These are phyloP conservation scores for Phytophthora nicotianae DNA, from an alignment of 352 stramenopile species.

Conservation along the genomic window DNA sequence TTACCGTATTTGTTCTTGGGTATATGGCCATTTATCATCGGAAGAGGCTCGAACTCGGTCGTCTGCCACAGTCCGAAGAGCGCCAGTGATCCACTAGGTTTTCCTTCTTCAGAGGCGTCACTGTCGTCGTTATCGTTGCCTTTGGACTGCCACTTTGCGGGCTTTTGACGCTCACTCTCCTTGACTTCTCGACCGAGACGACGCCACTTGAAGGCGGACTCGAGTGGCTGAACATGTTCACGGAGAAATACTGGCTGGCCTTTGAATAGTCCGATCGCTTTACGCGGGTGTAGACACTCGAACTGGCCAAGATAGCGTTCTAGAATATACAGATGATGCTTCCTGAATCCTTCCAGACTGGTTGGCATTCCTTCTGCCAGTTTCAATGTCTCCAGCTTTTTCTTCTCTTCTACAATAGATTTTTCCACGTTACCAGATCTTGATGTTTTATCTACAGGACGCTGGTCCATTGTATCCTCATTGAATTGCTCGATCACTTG, in stretches of 20 bases:
- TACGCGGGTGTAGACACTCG: constrained; percentile 76
- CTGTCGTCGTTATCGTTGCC: constrained; percentile 24
- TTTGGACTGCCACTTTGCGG: constrained; percentile 55
- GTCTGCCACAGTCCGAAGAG: constrained; percentile 88
- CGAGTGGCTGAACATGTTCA: constrained; percentile 56
- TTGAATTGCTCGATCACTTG: constrained; percentile 52
- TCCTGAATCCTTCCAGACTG: constrained; percentile 77
- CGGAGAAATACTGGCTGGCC: constrained; percentile 74
- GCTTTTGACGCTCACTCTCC: constrained; percentile 52
- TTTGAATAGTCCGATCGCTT: constrained; percentile 78
- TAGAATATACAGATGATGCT: constrained; percentile 82
- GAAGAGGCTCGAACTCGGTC: constrained; percentile 46
- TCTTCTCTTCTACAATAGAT: constrained; percentile 41
- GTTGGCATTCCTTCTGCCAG: constrained; percentile 75
- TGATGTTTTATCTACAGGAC: neutral
- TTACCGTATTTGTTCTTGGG: constrained; percentile 90
- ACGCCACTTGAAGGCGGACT: constrained; percentile 73
- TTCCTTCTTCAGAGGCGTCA: constrained; percentile 13
- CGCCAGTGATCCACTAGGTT: constrained; percentile 18
- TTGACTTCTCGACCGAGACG: constrained; percentile 67
- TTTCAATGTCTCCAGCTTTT: constrained; percentile 33
- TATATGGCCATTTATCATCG: constrained; percentile 63
- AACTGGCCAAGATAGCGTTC: constrained; percentile 67
- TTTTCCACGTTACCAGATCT: constrained; percentile 18
- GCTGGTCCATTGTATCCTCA: constrained; percentile 14